Evolutionary conservation across 192 early-diverging fungal genomes (phyloP).

Genomic region (Backusella australiensis): DNA sequence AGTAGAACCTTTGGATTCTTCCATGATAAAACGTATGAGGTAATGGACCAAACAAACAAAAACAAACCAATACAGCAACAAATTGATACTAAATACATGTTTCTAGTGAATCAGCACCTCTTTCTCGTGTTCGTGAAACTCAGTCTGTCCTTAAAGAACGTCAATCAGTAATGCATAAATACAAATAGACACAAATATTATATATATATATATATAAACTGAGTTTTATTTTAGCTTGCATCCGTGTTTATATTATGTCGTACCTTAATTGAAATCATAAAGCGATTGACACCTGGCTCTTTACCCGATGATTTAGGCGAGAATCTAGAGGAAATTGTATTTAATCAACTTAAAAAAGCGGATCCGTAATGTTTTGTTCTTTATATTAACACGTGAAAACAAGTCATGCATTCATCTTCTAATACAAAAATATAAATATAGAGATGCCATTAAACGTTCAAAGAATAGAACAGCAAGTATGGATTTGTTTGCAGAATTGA

Average conservation of each 20-base stretch:
- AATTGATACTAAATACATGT: neutral
- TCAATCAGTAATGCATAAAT: conserved; percentile 46
- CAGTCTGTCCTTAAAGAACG: conserved; percentile 59
- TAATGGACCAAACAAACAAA: neutral
- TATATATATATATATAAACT: neutral
- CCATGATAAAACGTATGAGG: conserved; percentile 31
- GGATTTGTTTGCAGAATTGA: conserved; percentile 89
- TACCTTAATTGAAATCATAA: conserved; percentile 82
- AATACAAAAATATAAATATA: conserved; percentile 13
- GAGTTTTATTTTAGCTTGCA: conserved; percentile 43
- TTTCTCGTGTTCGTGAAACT: conserved; percentile 45
- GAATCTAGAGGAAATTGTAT: conserved; percentile 91
- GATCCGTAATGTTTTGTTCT: conserved; percentile 67
- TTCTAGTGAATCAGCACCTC: conserved; percentile 31
- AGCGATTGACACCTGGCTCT: conserved; percentile 64
- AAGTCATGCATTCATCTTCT: neutral
- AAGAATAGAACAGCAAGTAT: conserved; percentile 84
- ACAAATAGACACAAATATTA: neutral
- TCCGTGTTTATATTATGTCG: conserved; percentile 89
- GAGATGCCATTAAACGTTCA: conserved; percentile 65
- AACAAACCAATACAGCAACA: neutral
- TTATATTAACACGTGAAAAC: no score
- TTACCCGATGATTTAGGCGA: conserved; percentile 81
- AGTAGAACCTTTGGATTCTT: conserved; percentile 47
- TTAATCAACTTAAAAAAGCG: conserved; percentile 82